phyloP scores from a whole-genome alignment of 495 filamentous ascomycete species.

The Choiromyces venosus region DNA sequence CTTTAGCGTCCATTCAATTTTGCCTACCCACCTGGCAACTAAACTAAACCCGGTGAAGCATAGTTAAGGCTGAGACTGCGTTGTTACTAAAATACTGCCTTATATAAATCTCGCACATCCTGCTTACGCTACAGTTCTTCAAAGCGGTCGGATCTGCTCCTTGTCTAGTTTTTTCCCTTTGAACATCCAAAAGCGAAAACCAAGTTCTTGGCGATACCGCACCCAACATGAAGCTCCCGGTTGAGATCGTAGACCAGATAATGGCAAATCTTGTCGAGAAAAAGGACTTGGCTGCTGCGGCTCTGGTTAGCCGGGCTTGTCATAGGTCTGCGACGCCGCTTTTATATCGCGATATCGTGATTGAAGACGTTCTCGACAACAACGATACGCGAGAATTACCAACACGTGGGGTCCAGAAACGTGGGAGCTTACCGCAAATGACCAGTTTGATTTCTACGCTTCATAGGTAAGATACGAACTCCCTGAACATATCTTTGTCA shows the following conservation, averaged over 20 bases:
- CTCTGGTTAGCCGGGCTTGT: constrained; percentile 31
- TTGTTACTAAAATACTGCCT: constrained; percentile 17
- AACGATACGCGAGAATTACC: neutral
- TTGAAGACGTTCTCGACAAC: constrained; percentile 10
- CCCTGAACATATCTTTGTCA: neutral
- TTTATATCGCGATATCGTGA: constrained; percentile 30
- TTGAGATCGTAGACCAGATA: constrained; percentile 33
- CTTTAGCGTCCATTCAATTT: neutral
- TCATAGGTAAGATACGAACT: constrained; percentile 24
- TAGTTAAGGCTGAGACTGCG: constrained; percentile 19
- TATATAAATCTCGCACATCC: constrained; percentile 5
- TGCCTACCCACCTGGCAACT: neutral
- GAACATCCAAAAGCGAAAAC: constrained; percentile 7
- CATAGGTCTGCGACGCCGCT: constrained; percentile 24
- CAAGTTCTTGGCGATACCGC: constrained; percentile 5
- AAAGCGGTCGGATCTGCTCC: neutral
- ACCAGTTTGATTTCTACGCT: constrained; percentile 16
- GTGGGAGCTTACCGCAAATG: constrained; percentile 21
- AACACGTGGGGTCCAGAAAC: constrained; percentile 6
- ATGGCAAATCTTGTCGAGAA: constrained; percentile 25
- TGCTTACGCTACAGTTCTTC: neutral
- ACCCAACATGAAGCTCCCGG: constrained; percentile 29
- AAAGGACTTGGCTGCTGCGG: constrained; percentile 16
- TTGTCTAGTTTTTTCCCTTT: neutral
- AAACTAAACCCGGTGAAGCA: neutral